Conservation (phyloP, 306 rosid species). For the Lupinus albus region DNA sequence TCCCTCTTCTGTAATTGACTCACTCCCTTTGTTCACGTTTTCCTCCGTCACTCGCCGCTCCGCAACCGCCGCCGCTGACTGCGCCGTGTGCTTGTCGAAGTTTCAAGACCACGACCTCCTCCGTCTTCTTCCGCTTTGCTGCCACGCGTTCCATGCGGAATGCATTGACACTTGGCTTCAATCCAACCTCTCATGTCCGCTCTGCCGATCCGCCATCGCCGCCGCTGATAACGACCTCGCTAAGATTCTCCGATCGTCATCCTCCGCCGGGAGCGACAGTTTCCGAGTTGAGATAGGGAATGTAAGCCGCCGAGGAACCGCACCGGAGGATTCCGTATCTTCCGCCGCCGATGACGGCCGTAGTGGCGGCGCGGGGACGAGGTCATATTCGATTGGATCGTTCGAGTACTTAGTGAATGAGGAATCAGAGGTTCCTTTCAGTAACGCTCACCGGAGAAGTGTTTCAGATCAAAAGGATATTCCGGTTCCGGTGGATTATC, state of each 20-base stretch:
- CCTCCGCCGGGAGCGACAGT: background rate
- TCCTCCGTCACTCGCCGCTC: no score
- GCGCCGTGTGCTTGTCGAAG: no score
- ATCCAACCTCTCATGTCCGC: constrained; percentile 72
- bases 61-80: no score
- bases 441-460: constrained; percentile 56
- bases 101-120: no score
- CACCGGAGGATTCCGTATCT: background rate
- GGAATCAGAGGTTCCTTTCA: constrained; percentile 58
- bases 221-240: constrained; percentile 45
- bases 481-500: background rate
- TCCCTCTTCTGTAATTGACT: no score
- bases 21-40: no score
- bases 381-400: constrained; percentile 86
- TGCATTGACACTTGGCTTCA: constrained; percentile 58
- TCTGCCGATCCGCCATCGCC: constrained; percentile 65
- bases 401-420: constrained; percentile 75
- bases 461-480: constrained; percentile 59
- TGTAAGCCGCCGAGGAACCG: background rate
- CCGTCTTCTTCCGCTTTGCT: constrained; percentile 67
- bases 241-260: constrained; percentile 41
- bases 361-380: constrained; percentile 29
- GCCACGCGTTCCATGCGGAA: constrained; percentile 69
- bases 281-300: no score
- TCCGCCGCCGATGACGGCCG: constrained; percentile 7